Evolutionary conservation across 305 asterid genomes (phyloP).

Genomic region (Vinca major): DNA sequence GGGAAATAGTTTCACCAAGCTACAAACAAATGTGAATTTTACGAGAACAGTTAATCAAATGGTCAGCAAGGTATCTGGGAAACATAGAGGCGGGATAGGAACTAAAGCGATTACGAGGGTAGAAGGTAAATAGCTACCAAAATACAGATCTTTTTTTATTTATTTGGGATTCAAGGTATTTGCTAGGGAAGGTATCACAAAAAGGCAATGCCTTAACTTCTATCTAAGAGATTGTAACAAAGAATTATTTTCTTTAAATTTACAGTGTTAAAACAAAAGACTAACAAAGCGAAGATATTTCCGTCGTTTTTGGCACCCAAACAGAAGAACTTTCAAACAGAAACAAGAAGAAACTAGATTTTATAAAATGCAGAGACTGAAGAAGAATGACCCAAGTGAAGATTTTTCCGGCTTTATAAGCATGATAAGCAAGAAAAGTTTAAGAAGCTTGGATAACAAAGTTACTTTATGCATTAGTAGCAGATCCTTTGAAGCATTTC

Average conservation of each 20-base stretch:
- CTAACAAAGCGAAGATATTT: background rate
- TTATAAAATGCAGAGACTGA: background rate
- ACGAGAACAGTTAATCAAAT: slow-evolving; percentile 10
- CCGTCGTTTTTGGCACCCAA: background rate
- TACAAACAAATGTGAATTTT: slow-evolving; percentile 28
- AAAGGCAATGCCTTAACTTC: background rate
- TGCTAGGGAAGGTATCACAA: too few species aligned
- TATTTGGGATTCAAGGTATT: background rate
- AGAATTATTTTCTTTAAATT: background rate
- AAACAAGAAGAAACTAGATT: background rate
- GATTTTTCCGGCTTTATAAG: background rate
- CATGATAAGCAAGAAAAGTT: background rate
- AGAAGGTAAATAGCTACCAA: background rate
- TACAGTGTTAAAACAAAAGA: background rate
- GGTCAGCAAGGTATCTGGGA: background rate
- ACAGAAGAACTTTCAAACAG: background rate
- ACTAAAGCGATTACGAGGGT: background rate
- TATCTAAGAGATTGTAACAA: background rate
- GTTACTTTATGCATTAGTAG: slow-evolving; percentile 85
- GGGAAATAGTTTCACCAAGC: slow-evolving; percentile 95
- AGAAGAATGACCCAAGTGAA: background rate
- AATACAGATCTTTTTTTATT: background rate
- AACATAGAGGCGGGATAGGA: background rate
- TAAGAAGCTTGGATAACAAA: slow-evolving; percentile 16
- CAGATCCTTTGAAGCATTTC: slow-evolving; percentile 79